Base-by-base conservation (phyloP, 805 yeast species). In the Candida taoyuanica region DNA sequence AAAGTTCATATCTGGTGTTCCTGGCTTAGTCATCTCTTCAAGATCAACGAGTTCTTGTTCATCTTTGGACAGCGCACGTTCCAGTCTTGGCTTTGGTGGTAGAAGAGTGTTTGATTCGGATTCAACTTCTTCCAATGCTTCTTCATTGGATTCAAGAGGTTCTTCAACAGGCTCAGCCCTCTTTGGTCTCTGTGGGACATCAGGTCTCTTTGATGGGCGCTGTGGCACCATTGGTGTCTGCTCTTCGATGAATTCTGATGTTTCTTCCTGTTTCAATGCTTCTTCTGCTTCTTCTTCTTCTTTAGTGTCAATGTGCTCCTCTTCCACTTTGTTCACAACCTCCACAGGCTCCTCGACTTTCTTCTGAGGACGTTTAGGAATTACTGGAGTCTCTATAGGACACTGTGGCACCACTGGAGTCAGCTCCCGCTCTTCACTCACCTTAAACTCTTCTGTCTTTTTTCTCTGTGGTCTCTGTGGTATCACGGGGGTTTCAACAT, bases 381-480 rank as follows among this genome's bases (percentile, higher is more conserved):
- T 25, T 4, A 15, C 25, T 26, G 26, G 17, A 14, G 14, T 18
- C 37, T 37, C 34, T 29, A 19, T 27, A 7, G 40, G 45, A 31
- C 39, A 43, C n/a, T 40, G 39, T 14, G 46, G 46, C 28, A 42
- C 30, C 3, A 24, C 39, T 5, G 48, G 50, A 4, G 28, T 11
- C 25, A 17, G 25, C 19, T 17, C 7, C 13, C 25, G 21, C 29
- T 36, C 36, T n/a, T 26, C n/a, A 3, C 11, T 28, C 3, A 31
- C 29, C 11, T 27, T 29, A 21, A 21, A 8, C 16, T 29, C 29
- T 17, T 29, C 36, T 7, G 18, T 15, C 12, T 23, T 20, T 29
- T 37, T 16, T 33, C 29, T 40, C n/a, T 26, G 29, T 3, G 48
- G 46, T 33, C 48, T 36, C 4, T 29, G 21, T 23, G 48, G 48